Evolutionary conservation across 192 early-diverging fungal genomes (phyloP).

Genomic region (Backusella mclennaniae): DNA sequence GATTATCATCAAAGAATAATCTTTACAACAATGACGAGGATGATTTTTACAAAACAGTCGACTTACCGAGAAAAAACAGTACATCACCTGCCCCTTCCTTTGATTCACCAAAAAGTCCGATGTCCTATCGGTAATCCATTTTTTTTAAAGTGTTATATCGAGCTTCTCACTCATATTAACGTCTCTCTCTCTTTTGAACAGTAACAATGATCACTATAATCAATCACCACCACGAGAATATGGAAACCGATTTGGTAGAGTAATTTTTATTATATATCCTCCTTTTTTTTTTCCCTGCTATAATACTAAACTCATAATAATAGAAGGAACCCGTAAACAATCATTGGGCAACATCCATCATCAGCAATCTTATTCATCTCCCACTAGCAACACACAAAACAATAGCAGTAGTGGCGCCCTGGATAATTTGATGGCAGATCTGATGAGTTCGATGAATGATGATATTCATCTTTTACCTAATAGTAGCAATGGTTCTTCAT

Average conservation of each 20-base stretch:
- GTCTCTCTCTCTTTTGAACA: not conserved
- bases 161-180: not conserved
- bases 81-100: slow-evolving; percentile 5
- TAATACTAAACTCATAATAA: not conserved
- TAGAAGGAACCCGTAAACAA: slow-evolving; percentile 13
- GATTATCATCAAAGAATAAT: not conserved
- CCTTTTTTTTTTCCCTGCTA: not conserved
- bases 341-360: slow-evolving; percentile 6
- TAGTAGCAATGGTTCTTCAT: not conserved
- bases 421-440: slow-evolving; percentile 32
- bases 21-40: not conserved
- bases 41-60: slow-evolving; percentile 7
- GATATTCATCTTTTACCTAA: not conserved
- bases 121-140: slow-evolving; percentile 8
- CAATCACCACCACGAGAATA: not conserved
- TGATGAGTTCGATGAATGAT: slow-evolving; percentile 33
- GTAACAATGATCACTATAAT: not conserved
- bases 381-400: not conserved
- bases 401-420: slow-evolving; percentile 20
- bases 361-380: not conserved
- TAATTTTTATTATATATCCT: not conserved
- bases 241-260: slow-evolving; percentile 12
- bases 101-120: slow-evolving; percentile 6
- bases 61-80: slow-evolving; percentile 19
- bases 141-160: not conserved